Conservation (phyloP, 169 alveolate genomes). For the Eimeria sp. region DNA sequence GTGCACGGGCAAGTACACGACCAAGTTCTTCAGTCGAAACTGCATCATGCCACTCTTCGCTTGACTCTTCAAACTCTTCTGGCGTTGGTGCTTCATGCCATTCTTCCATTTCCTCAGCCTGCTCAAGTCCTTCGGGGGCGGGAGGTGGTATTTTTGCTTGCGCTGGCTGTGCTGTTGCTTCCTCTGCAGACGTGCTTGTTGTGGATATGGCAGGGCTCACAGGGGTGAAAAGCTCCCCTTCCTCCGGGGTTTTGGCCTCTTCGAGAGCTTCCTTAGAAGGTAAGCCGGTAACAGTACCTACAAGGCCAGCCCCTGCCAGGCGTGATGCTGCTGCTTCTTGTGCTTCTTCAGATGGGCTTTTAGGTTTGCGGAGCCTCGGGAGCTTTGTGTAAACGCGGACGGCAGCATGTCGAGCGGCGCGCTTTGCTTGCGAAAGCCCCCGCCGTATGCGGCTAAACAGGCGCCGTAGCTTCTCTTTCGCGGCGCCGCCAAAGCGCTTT, state of each 20-base stretch:
- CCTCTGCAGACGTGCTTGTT: neutral
- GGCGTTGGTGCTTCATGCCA: constrained; percentile 18
- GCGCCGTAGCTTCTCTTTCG: constrained; percentile 6
- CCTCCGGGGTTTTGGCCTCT: neutral
- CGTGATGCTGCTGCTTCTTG: neutral
- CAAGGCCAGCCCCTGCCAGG: neutral
- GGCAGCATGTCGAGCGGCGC: neutral
- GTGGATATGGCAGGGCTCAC: neutral
- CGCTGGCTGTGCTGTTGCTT: neutral
- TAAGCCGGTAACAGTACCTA: neutral
- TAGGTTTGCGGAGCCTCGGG: neutral
- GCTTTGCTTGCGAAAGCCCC: neutral
- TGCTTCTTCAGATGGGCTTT: neutral
- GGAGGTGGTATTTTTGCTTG: neutral
- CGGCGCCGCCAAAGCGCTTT: neutral
- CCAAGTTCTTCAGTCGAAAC: neutral
- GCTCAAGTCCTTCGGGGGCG: neutral
- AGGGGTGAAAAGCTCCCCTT: neutral
- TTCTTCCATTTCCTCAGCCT: neutral
- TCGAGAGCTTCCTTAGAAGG: neutral
- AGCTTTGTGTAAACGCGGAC: neutral
- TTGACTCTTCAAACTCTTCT: neutral
- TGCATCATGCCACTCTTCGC: constrained; percentile 22
- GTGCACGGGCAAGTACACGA: neutral
- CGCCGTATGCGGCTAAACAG: neutral